These are phyloP conservation scores for Sugiyamaella paludigena DNA, from an alignment of 1,139 yeast genomes.

Conservation along the genomic window DNA sequence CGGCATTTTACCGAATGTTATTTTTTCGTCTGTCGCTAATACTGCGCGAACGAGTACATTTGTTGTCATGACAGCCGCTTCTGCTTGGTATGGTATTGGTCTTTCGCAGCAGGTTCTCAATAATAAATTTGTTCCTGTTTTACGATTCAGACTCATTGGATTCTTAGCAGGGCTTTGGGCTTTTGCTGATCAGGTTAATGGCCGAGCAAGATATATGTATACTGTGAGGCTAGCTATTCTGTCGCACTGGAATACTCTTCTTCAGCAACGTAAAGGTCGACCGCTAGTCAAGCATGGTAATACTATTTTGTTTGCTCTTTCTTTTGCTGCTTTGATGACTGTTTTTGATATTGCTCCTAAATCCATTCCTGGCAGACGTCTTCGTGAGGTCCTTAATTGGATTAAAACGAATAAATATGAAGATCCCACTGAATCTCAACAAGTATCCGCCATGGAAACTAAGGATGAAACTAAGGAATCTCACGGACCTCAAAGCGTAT, in stretches of 20 bases:
- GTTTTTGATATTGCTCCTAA: conserved; percentile 37
- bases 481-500: too few relatives aligned
- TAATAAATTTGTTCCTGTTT: conserved; percentile 32
- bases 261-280: conserved; percentile 28
- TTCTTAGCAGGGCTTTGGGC: conserved; percentile 44
- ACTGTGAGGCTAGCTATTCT: conserved; percentile 39
- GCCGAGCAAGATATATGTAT: conserved; percentile 39
- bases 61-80: conserved; percentile 39
- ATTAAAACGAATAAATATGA: conserved; percentile 32
- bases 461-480: too few relatives aligned
- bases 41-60: conserved; percentile 36
- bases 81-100: conserved; percentile 44
- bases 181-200: conserved; percentile 37
- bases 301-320: conserved; percentile 34
- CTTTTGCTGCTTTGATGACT: conserved; percentile 38
- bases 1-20: conserved; percentile 6
- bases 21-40: conserved; percentile 27
- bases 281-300: conserved; percentile 36
- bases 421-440: conserved; percentile 23
- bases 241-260: conserved; percentile 39
- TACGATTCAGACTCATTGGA: conserved; percentile 41
- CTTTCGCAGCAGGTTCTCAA: conserved; percentile 36
- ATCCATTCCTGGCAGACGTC: conserved; percentile 35
- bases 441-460: too few relatives aligned
- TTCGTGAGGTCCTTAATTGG: conserved; percentile 37